These are phyloP conservation scores for Verticillium klebahnii DNA, from an alignment of 2,329 filamentous ascomycete genomes.

Conservation along the genomic window DNA sequence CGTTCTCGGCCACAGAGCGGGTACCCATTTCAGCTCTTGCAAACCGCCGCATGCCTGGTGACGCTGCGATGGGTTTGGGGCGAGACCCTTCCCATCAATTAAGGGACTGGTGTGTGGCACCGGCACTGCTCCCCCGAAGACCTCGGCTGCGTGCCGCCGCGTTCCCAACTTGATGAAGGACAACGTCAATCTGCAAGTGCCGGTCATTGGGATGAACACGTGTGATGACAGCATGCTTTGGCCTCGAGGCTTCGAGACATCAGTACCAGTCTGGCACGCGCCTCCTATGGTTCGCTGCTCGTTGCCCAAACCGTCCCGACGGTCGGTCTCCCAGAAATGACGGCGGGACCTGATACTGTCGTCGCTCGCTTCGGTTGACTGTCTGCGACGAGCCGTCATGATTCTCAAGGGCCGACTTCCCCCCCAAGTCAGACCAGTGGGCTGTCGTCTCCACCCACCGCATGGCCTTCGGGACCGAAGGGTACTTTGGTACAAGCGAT, in stretches of 20 bases:
- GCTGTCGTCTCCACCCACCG: not conserved
- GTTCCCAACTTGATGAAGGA: not conserved
- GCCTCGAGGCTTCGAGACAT: not conserved
- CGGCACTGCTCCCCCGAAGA: not conserved
- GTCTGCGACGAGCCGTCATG: not conserved
- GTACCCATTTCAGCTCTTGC: not conserved
- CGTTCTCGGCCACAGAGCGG: not conserved
- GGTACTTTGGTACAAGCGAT: not conserved
- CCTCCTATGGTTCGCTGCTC: not conserved
- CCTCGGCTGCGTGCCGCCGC: not conserved
- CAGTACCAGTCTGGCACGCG: not conserved
- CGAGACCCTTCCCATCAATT: not conserved
- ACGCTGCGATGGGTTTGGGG: not conserved
- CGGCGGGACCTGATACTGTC: not conserved
- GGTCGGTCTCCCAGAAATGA: not conserved
- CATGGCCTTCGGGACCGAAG: slow-evolving; percentile 2
- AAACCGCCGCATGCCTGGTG: not conserved
- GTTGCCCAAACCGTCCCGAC: not conserved
- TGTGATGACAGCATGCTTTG: not conserved
- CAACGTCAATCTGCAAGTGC: not conserved
- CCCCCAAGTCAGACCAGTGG: not conserved
- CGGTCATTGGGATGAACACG: not conserved
- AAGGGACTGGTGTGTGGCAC: not conserved
- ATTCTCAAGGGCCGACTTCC: not conserved
- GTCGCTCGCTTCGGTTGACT: not conserved